Evolutionary conservation across 2,329 filamentous ascomycete species (phyloP), one percentile per base, ranked within the genome.

Genomic region (Hypoxylon sp.): DNA sequence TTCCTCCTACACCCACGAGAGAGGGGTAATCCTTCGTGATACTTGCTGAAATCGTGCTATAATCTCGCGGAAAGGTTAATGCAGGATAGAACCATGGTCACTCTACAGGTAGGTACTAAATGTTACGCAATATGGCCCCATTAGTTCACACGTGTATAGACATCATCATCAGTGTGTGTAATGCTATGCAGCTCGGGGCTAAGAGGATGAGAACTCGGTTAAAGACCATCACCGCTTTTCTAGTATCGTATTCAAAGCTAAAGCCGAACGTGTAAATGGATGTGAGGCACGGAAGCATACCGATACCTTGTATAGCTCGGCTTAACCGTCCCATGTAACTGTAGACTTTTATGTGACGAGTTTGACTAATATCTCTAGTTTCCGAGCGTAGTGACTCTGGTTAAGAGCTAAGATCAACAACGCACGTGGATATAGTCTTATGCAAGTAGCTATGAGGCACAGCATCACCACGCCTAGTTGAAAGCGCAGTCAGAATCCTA

Each of bases 371-470:
- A 19, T 0, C 14, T 41, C 19, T n/a, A 41, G 2, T 19, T 17
- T 19, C n/a, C n/a, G n/a, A 41, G n/a, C 6, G n/a, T 41, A 41
- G 38, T 7, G 14, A 19, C 38, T 17, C 19, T 41, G 14, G 21
- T 55, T 41, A 14, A 10, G 23, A 30, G 23, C 38, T 30, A 43
- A 30, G 17, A 23, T 43, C 28, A 43, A 10, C 21, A 11, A 55
- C 19, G 10, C 51, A 55, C 36, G 51, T 55, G 36, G 36, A 14
- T 55, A 19, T n/a, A 43, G 36, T 17, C 51, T 43, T 43, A 55
- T 55, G 36, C 51, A 55, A n/a, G 51, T 38, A 43, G 6, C 11
- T 43, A 13, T 13, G 51, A 55, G 51, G 51, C 51, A 55, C 51
- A 55, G 51, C 23, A 43, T 25, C 23, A 23, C 9, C 30, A 53